Conservation (phyloP, 495 filamentous ascomycete genomes). For the Daldinia concentrica region DNA sequence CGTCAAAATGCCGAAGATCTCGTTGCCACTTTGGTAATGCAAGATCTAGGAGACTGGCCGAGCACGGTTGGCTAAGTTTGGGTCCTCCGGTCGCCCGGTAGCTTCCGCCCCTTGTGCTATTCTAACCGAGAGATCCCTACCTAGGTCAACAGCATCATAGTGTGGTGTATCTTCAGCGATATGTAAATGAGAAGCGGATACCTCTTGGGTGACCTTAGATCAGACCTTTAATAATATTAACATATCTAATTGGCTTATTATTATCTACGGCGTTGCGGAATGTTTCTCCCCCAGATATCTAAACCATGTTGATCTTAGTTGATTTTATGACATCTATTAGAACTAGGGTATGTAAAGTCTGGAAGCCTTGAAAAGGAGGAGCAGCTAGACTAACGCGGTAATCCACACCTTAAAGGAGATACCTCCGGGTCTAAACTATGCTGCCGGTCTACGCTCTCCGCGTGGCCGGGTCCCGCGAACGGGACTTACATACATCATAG, state of each 20-base stretch:
- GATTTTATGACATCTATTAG: neutral
- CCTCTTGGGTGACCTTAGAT: neutral
- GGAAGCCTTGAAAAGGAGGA: slow-evolving; percentile 6
- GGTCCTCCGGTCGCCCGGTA: slow-evolving; percentile 37
- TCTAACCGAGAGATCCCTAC: neutral
- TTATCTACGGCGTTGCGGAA: neutral
- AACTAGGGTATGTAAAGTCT: neutral
- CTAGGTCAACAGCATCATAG: neutral
- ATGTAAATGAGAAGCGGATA: slow-evolving; percentile 6
- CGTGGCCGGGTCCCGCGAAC: slow-evolving; percentile 9
- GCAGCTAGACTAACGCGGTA: slow-evolving; percentile 1
- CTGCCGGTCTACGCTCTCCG: slow-evolving; percentile 14
- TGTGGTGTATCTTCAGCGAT: neutral
- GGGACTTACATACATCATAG: slow-evolving; percentile 17
- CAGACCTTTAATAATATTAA: neutral
- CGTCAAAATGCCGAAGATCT: slow-evolving; percentile 45
- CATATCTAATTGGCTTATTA: neutral
- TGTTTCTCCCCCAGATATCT: neutral
- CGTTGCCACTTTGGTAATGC: slow-evolving; percentile 44
- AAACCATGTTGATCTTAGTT: neutral
- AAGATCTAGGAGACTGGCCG: slow-evolving; percentile 40
- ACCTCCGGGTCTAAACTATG: slow-evolving; percentile 25
- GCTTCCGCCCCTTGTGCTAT: slow-evolving; percentile 34
- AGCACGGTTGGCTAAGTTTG: slow-evolving; percentile 13
- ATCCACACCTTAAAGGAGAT: slow-evolving; percentile 21